Percentiles rank a stretch among this genome's conserved stretches.
These are phyloP conservation scores for Rhodotorula sp. DNA, from an alignment of 1,284 basidiomycete genomes.

Conservation along the genomic window DNA sequence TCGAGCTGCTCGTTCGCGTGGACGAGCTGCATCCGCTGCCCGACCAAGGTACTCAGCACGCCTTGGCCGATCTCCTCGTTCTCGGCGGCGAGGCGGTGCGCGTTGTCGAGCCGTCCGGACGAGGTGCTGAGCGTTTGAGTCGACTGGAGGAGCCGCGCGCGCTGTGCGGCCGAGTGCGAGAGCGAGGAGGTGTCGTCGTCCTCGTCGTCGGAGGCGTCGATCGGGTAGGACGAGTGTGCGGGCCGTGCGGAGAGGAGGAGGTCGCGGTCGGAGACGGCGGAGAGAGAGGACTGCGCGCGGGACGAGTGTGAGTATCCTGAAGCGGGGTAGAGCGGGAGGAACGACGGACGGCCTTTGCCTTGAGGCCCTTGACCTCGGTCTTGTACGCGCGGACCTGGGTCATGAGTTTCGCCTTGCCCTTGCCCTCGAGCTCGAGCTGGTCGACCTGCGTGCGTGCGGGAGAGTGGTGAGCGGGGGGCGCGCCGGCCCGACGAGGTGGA, in stretches of 20 bases:
- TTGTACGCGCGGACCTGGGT: slow-evolving; percentile 25
- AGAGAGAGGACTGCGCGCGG: not conserved
- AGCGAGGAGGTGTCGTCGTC: slow-evolving; percentile 17
- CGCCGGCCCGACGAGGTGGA: not conserved
- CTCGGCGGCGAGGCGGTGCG: slow-evolving; percentile 34
- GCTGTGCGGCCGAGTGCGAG: slow-evolving; percentile 14
- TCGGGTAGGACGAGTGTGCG: slow-evolving; percentile 4
- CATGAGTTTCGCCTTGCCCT: slow-evolving; percentile 32
- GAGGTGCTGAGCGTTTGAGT: slow-evolving; percentile 24
- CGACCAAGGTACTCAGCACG: slow-evolving; percentile 26
- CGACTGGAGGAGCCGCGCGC: slow-evolving; percentile 32
- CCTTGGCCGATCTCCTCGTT: slow-evolving; percentile 36
- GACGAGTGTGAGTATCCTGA: not conserved
- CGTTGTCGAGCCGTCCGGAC: slow-evolving; percentile 31
- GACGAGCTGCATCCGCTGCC: slow-evolving; percentile 35
- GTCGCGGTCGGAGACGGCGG: slow-evolving; percentile 31
- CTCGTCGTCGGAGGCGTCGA: slow-evolving; percentile 8
- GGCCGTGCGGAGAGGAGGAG: slow-evolving; percentile 27
- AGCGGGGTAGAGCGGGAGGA: not conserved
- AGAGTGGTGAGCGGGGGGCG: not conserved
- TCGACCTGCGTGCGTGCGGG: slow-evolving; percentile 21
- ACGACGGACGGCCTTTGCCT: slow-evolving; percentile 22
- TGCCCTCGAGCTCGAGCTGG: slow-evolving; percentile 35
- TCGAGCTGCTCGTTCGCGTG: slow-evolving; percentile 35
- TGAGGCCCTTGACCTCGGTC: slow-evolving; percentile 16